Evolutionary conservation across 2,329 filamentous ascomycete genomes (phyloP).

Genomic region (Aspergillus sp.): DNA sequence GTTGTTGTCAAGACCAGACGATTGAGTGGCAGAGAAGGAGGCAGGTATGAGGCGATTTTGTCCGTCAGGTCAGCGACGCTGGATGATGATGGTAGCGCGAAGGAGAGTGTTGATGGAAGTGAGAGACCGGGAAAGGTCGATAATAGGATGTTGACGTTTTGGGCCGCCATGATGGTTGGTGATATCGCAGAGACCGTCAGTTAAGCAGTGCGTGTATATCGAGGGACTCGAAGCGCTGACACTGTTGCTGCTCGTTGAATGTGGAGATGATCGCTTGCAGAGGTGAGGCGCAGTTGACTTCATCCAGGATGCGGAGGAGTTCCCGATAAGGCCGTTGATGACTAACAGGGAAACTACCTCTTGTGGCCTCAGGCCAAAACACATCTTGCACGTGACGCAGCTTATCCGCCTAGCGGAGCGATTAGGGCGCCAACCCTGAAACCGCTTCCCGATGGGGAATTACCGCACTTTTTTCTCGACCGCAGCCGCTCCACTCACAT

Average conservation of each 20-base stretch:
- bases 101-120: slow-evolving; percentile 76
- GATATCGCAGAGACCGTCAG: background rate
- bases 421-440: slow-evolving; percentile 37
- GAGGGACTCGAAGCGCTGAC: background rate
- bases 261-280: slow-evolving; percentile 1
- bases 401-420: slow-evolving; percentile 9
- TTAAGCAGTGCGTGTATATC: background rate
- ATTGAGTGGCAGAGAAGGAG: slow-evolving; percentile 60
- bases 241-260: background rate
- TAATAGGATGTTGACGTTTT: slow-evolving; percentile 76
- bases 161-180: slow-evolving; percentile 54
- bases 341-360: slow-evolving; percentile 5
- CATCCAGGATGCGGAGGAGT: slow-evolving; percentile 20
- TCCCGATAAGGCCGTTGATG: slow-evolving; percentile 14
- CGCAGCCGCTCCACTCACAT: slow-evolving; percentile 35
- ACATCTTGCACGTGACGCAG: slow-evolving; percentile 9
- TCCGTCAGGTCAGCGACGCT: slow-evolving; percentile 68
- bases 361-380: slow-evolving; percentile 8
- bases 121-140: slow-evolving; percentile 81
- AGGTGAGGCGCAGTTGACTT: slow-evolving; percentile 7
- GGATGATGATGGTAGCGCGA: slow-evolving; percentile 68
- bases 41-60: slow-evolving; percentile 56
- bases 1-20: slow-evolving; percentile 76
- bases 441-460: slow-evolving; percentile 29
- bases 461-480: slow-evolving; percentile 39